Evolutionary conservation across 2,329 filamentous ascomycete species (phyloP).

Genomic region (Arthrobotrys musiformis): DNA sequence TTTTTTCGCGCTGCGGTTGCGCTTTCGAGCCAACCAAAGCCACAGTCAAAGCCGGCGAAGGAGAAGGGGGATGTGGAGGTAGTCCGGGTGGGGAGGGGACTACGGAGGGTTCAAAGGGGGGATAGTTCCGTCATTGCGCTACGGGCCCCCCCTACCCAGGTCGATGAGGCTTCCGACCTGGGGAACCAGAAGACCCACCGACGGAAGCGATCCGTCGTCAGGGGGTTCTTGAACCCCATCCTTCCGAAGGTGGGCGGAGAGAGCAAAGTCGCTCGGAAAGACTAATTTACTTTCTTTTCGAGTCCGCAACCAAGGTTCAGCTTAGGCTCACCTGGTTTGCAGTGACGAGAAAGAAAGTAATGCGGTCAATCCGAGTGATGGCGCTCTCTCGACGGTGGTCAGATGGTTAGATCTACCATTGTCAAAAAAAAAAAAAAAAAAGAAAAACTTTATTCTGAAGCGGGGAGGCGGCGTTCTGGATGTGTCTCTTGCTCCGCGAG

Average conservation of each 20-base stretch:
- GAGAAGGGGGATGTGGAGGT: not conserved
- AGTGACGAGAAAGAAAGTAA: not conserved
- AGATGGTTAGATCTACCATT: not conserved
- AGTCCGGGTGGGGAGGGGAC: not conserved
- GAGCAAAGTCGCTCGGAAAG: not conserved
- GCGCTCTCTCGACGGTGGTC: not conserved
- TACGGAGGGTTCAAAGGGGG: not conserved
- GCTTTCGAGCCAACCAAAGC: slow-evolving; percentile 15
- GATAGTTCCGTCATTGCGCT: not conserved
- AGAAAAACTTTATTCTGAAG: not conserved
- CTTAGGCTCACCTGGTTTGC: not conserved
- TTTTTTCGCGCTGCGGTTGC: slow-evolving; percentile 13
- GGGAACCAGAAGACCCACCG: slow-evolving; percentile 19
- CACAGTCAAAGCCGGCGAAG: not conserved
- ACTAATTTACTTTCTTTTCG: not conserved
- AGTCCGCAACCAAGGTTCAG: not conserved
- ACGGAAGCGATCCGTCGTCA: slow-evolving; percentile 30
- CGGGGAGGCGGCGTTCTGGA: not conserved
- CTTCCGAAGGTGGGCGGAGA: not conserved
- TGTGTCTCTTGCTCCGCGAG: not conserved
- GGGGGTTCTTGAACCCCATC: slow-evolving; percentile 4
- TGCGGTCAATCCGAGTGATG: not conserved
- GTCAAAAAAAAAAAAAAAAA: not conserved
- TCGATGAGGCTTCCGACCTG: not conserved
- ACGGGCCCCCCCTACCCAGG: not conserved